Evolutionary conservation across 2,329 filamentous ascomycete genomes (phyloP).

Genomic region (Amesomyces nigricolor): DNA sequence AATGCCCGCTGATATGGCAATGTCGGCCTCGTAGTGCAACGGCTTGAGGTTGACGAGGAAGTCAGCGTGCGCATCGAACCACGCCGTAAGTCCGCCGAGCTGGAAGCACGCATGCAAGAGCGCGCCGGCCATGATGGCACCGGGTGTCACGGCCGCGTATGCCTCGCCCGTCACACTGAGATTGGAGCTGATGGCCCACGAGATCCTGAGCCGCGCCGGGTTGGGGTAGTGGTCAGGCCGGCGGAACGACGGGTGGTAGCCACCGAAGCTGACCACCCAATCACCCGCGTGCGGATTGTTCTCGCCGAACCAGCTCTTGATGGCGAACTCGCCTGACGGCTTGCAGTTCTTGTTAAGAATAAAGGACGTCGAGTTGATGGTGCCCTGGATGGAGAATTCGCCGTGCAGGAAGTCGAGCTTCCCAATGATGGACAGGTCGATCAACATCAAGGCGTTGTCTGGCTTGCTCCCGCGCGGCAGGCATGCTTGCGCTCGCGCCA

Average conservation of each 20-base stretch:
- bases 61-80: conserved; percentile 1
- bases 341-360: too few relatives aligned
- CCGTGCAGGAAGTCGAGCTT: too few relatives aligned
- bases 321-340: too few relatives aligned
- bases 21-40: not conserved
- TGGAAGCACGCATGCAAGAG: not conserved
- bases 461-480: too few relatives aligned
- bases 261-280: conserved; percentile 42
- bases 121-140: conserved; percentile 37
- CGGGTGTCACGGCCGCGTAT: conserved; percentile 44
- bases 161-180: conserved; percentile 36
- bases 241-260: conserved; percentile 37
- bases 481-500: too few relatives aligned
- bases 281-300: conserved; percentile 29
- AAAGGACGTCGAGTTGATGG: too few relatives aligned
- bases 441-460: too few relatives aligned
- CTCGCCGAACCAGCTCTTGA: not conserved
- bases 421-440: too few relatives aligned
- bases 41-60: conserved; percentile 3
- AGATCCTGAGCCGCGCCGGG: conserved; percentile 36
- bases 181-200: conserved; percentile 30
- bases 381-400: too few relatives aligned
- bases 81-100: not conserved
- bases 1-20: too few relatives aligned
- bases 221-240: conserved; percentile 34